phyloP scores from a whole-genome alignment of 2,329 filamentous ascomycete species.

The Penicillium sp. region DNA sequence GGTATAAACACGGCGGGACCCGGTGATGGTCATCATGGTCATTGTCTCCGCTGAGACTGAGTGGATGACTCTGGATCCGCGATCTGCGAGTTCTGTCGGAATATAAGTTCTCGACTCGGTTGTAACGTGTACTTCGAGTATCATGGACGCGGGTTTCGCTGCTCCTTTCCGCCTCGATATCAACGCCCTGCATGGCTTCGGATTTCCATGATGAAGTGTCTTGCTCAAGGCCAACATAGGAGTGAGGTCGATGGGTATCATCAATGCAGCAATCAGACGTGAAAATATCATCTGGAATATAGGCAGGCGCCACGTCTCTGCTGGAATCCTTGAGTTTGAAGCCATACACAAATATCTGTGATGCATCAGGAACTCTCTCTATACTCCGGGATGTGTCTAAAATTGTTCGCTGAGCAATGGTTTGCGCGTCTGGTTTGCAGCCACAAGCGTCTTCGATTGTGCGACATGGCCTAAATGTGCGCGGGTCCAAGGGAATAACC shows the following conservation, averaged over 20 bases:
- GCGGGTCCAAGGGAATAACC: constrained; percentile 52
- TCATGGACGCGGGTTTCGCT: neutral
- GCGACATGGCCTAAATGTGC: constrained; percentile 41
- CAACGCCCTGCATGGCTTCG: neutral
- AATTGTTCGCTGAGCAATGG: constrained; percentile 24
- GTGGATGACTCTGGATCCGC: constrained; percentile 2
- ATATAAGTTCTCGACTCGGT: neutral
- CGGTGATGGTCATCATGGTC: constrained; percentile 15
- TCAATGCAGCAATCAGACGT: constrained; percentile 28
- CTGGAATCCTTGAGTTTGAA: neutral
- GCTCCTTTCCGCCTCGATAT: neutral
- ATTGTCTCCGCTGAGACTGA: constrained; percentile 21
- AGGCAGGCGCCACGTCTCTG: neutral
- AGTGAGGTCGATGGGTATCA: neutral
- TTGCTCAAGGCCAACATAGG: neutral
- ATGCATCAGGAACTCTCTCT: constrained; percentile 31
- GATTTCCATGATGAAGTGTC: neutral
- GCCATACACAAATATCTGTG: constrained; percentile 24
- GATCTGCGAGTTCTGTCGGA: neutral
- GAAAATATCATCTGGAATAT: constrained; percentile 32
- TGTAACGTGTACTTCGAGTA: neutral
- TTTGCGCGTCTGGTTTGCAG: constrained; percentile 29
- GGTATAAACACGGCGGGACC: constrained; percentile 4
- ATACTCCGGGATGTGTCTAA: constrained; percentile 37
- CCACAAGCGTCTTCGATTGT: constrained; percentile 47